These are phyloP conservation scores for Aurifilum marmelostoma DNA, from an alignment of 2,329 filamentous ascomycete species.

Conservation along the genomic window DNA sequence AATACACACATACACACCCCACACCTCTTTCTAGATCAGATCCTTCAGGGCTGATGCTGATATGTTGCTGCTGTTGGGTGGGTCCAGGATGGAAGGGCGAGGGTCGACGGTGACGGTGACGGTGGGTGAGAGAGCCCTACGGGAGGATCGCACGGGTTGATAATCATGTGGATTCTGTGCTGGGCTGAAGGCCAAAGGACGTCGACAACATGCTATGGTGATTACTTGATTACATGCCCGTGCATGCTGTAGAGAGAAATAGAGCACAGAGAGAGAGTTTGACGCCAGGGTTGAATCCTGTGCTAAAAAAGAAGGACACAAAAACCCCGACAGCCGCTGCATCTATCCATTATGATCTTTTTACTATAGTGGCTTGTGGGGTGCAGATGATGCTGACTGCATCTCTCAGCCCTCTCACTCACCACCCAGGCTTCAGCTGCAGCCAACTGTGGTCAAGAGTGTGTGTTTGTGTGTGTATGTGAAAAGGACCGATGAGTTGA, in stretches of 20 bases:
- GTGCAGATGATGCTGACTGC: not conserved
- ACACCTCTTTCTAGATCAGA: not conserved
- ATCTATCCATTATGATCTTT: not conserved
- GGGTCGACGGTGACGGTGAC: not conserved
- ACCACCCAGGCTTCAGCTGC: not conserved
- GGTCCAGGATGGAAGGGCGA: not conserved
- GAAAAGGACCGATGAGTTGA: not conserved
- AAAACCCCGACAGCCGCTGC: not conserved
- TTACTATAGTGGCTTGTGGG: not conserved
- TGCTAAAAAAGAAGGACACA: not conserved
- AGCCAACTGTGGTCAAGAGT: not conserved
- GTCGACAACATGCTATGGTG: not conserved
- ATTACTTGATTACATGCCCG: not conserved
- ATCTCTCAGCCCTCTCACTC: not conserved
- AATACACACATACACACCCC: not conserved
- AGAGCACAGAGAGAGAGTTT: too few species aligned
- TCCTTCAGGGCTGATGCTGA: conserved; percentile 2
- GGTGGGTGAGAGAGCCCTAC: not conserved
- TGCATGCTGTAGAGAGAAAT: not conserved
- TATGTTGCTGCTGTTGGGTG: not conserved
- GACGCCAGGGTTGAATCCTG: not conserved
- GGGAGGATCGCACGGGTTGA: not conserved
- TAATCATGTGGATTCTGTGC: not conserved
- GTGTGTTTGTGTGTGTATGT: too few species aligned
- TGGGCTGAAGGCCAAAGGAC: not conserved